A percentile compares a stretch with the other conserved stretches of the same genome.
phyloP scores from a whole-genome alignment of 23 red algal genomes.

The Gracilaria caudata region DNA sequence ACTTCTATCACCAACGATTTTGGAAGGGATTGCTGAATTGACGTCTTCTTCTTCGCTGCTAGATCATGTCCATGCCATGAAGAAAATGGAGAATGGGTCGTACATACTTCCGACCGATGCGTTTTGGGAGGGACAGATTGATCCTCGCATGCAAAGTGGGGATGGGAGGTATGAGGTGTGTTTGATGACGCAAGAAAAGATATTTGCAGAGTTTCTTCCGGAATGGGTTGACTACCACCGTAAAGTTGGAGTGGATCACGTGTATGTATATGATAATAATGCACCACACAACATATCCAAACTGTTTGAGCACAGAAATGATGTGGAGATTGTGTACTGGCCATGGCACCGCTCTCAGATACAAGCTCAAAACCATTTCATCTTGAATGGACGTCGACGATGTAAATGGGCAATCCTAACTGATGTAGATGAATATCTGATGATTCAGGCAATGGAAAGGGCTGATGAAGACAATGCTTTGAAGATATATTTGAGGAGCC shows the following conservation, averaged over 20 bases:
- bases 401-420: conserved; percentile 60
- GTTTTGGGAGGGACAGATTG: conserved; percentile 38
- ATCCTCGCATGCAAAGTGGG: not conserved
- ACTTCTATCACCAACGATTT: not conserved
- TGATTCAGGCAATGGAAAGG: not conserved
- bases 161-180: conserved; percentile 18
- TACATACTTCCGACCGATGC: conserved; percentile 9
- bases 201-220: conserved; percentile 23
- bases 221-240: conserved; percentile 71
- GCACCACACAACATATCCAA: not conserved
- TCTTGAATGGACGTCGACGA: conserved; percentile 36
- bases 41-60: not conserved
- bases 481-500: conserved; percentile 19
- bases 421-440: conserved; percentile 66
- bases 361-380: conserved; percentile 53
- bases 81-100: conserved; percentile 20
- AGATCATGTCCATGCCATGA: not conserved
- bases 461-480: conserved; percentile 1
- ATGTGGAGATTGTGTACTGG: conserved; percentile 67
- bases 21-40: not conserved
- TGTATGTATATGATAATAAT: conserved; percentile 63
- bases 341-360: conserved; percentile 58
- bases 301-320: not conserved
- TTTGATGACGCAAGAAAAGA: conserved; percentile 56
- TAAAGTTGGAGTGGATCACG: conserved; percentile 60